A percentile compares a stretch with the other conserved stretches of the same genome.
These are phyloP conservation scores for Cystobasidiaceae sp. DNA, from an alignment of 1,284 basidiomycete genomes.

Conservation along the genomic window DNA sequence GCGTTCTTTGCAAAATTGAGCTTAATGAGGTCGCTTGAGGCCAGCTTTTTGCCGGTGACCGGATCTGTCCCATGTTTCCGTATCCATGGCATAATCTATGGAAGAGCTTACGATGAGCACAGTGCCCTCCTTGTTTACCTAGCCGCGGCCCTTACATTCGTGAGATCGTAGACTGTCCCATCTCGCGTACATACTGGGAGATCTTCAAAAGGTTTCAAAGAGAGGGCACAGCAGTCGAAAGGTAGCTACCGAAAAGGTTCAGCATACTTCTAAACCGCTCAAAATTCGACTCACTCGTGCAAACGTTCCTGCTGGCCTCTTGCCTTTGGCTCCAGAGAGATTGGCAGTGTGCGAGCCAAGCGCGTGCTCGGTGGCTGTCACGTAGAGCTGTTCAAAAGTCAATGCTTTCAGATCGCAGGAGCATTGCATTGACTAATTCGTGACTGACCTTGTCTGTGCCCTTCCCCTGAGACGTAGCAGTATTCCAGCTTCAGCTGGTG, in stretches of 20 bases:
- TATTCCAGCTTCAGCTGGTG: too few species aligned
- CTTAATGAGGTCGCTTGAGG: conserved; percentile 73
- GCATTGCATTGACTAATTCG: neutral
- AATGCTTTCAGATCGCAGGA: conserved; percentile 50
- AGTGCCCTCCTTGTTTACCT: conserved; percentile 54
- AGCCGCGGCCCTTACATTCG: conserved; percentile 17
- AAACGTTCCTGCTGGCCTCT: conserved; percentile 24
- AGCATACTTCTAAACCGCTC: conserved; percentile 4
- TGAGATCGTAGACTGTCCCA: conserved; percentile 41
- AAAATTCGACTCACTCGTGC: neutral
- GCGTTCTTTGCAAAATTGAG: conserved; percentile 68
- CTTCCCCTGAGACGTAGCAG: conserved; percentile 19
- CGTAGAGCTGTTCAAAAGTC: conserved; percentile 31
- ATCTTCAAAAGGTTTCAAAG: conserved; percentile 41
- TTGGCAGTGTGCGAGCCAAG: conserved; percentile 30
- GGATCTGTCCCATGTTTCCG: conserved; percentile 51
- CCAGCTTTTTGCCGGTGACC: conserved; percentile 73
- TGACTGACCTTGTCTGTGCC: conserved; percentile 24
- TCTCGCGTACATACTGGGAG: conserved; percentile 39
- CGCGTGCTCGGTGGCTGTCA: conserved; percentile 27
- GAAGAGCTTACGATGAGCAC: conserved; percentile 50
- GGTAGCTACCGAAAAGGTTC: conserved; percentile 17
- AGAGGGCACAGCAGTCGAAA: conserved; percentile 40
- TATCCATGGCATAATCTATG: conserved; percentile 33
- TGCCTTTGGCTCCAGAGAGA: conserved; percentile 25